Conservation (phyloP, 2,329 filamentous ascomycete genomes). For the Cytospora paraplurivora region DNA sequence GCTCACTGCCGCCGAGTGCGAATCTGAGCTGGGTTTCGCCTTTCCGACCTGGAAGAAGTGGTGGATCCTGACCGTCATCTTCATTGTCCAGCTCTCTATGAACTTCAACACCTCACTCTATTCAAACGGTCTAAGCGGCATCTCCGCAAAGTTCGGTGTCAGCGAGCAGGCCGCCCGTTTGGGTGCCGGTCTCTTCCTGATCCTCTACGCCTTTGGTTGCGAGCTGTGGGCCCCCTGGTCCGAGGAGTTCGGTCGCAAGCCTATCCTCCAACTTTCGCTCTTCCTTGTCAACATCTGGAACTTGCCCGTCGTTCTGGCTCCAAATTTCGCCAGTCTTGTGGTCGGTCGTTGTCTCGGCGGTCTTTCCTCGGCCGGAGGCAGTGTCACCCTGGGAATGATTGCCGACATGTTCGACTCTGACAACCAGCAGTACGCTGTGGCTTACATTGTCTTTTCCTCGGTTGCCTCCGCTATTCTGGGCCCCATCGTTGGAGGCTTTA, state of each 20-base stretch:
- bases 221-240: conserved; percentile 89
- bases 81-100: conserved; percentile 74
- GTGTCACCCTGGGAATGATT: conserved; percentile 74
- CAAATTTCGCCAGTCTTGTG: conserved; percentile 71
- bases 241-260: conserved; percentile 78
- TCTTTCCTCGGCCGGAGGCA: conserved; percentile 71
- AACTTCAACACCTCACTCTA: conserved; percentile 78
- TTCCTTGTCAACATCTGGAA: conserved; percentile 79
- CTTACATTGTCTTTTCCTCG: conserved; percentile 76
- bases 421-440: conserved; percentile 73
- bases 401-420: conserved; percentile 74
- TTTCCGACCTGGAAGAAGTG: conserved; percentile 68
- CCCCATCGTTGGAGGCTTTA: conserved; percentile 77
- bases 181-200: conserved; percentile 77
- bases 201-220: conserved; percentile 82
- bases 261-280: conserved; percentile 71
- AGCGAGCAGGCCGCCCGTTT: conserved; percentile 68
- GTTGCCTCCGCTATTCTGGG: conserved; percentile 77
- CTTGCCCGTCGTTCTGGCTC: conserved; percentile 70
- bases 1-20: conserved; percentile 62
- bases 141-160: conserved; percentile 67
- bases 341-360: conserved; percentile 72
- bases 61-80: conserved; percentile 72
- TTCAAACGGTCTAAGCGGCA: conserved; percentile 68
- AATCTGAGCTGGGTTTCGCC: conserved; percentile 64